Percentiles rank a stretch among this genome's conserved stretches.
Conservation (phyloP, 805 yeast genomes). For the Lipomyces orientalis region DNA sequence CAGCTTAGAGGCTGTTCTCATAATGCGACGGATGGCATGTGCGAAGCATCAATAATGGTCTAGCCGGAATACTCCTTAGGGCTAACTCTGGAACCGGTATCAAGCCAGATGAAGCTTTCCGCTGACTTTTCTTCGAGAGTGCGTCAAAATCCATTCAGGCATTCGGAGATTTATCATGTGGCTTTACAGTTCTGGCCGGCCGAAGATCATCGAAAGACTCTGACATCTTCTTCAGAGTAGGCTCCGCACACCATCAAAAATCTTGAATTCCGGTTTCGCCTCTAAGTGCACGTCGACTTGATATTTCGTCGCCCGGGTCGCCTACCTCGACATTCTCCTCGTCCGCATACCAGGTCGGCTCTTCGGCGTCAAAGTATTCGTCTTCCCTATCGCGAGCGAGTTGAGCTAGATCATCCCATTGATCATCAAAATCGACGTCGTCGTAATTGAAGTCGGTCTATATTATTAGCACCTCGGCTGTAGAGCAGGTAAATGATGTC, state of each 20-base stretch:
- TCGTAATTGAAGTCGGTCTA: constrained; percentile 34
- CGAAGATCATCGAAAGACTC: neutral
- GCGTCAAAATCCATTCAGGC: no score
- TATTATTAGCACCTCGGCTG: neutral
- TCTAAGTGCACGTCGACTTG: neutral
- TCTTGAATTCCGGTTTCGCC: constrained; percentile 36
- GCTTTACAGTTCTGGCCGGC: no score
- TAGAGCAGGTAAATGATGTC: neutral
- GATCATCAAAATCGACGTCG: constrained; percentile 26
- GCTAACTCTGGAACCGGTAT: no score
- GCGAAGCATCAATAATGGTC: no score
- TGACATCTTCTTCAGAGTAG: neutral
- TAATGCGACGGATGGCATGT: no score
- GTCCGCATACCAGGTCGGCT: constrained; percentile 22
- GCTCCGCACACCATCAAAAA: constrained; percentile 5
- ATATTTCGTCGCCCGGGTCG: neutral
- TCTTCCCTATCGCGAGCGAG: constrained; percentile 29
- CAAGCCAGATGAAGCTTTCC: no score
- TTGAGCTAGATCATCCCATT: constrained; percentile 32
- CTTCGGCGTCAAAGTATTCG: constrained; percentile 31
- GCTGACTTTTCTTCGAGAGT: no score
- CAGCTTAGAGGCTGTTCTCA: no score
- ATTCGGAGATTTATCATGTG: no score
- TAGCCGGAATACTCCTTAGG: no score
- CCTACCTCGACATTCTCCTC: constrained; percentile 2